Evolutionary conservation across 1,284 basidiomycete genomes (phyloP).

Genomic region (Cutaneotrichosporon mucoides): DNA sequence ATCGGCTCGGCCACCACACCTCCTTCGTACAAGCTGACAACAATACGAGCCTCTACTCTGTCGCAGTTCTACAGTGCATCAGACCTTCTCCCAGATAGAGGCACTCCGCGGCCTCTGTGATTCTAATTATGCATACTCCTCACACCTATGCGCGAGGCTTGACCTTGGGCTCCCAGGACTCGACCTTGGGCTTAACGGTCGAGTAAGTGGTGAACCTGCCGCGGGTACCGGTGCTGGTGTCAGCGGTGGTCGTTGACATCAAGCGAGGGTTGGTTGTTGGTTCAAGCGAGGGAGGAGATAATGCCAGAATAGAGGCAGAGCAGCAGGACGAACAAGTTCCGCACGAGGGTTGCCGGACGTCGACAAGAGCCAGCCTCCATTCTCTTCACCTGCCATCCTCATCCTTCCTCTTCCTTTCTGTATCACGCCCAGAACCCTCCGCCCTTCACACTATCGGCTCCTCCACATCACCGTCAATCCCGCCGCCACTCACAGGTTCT

Average conservation of each 20-base stretch:
- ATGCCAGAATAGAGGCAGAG: not conserved
- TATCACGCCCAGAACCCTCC: not conserved
- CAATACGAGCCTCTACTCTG: no score
- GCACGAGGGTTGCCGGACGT: no score
- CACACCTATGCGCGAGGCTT: constrained; percentile 50
- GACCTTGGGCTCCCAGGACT: constrained; percentile 76
- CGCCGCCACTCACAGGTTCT: constrained; percentile 56
- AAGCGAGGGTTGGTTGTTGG: not conserved
- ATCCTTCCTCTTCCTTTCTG: no score
- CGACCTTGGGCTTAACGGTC: constrained; percentile 74
- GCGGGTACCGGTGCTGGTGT: constrained; percentile 67
- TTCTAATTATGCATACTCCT: constrained; percentile 7
- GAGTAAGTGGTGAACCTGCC: constrained; percentile 85
- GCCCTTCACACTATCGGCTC: not conserved
- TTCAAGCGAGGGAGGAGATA: not conserved
- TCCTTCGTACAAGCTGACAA: no score
- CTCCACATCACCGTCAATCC: not conserved
- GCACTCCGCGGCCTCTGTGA: no score
- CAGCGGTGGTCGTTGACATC: not conserved
- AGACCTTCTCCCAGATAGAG: no score
- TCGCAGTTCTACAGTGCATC: no score
- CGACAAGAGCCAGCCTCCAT: no score
- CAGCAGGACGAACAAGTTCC: no score
- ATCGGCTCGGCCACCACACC: no score
- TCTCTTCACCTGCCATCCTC: no score